Conservation (phyloP, 164 flowering plant species). For the Magnolia kwangsiensis region DNA sequence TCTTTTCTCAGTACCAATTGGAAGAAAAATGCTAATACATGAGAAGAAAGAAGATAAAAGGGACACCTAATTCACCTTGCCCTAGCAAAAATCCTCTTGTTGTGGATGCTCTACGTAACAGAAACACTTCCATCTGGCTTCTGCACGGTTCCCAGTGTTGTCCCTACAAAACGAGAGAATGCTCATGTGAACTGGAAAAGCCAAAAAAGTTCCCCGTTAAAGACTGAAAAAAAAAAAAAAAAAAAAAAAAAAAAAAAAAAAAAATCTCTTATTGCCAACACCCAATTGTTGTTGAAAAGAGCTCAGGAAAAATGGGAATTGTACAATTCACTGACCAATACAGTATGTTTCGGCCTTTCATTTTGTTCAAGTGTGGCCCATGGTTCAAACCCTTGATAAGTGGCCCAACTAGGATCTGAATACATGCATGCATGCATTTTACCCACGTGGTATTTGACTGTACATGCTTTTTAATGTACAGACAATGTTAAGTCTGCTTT, state of each 20-base stretch:
- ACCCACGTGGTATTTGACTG: background rate
- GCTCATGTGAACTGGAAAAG: background rate
- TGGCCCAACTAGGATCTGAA: too few species aligned
- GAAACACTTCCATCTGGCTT: conserved; percentile 57
- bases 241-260: background rate
- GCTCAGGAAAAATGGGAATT: background rate
- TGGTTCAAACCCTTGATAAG: too few species aligned
- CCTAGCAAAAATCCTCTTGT: background rate
- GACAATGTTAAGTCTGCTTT: background rate
- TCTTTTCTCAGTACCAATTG: background rate
- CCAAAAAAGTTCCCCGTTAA: background rate
- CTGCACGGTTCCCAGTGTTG: conserved; percentile 42
- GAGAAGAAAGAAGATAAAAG: background rate
- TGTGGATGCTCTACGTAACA: conserved; percentile 26
- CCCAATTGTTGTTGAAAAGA: background rate
- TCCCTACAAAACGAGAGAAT: conserved; percentile 31
- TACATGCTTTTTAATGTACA: too few species aligned
- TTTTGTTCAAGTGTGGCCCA: too few species aligned
- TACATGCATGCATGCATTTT: background rate
- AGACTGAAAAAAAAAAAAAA: background rate
- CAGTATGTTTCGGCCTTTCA: too few species aligned
- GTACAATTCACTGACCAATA: background rate
- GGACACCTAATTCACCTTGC: background rate
- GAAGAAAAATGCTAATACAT: background rate
- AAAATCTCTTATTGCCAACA: background rate